Percentiles rank a stretch among this genome's conserved stretches.
phyloP scores from a whole-genome alignment of 176 grass and related monocot genomes.

The Oropetium thomaeum region DNA sequence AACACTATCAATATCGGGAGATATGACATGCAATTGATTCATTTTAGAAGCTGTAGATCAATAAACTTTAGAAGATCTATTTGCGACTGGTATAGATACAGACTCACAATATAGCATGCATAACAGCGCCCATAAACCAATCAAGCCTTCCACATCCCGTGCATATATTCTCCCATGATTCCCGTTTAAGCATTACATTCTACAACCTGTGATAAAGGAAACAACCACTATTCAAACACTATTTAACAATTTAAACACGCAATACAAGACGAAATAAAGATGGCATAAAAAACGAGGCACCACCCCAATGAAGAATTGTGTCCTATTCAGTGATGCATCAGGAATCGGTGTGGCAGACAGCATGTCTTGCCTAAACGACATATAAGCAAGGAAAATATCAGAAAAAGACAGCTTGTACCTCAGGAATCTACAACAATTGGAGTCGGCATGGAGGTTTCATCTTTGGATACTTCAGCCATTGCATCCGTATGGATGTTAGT shows the following conservation, averaged over 20 bases:
- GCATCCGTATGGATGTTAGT: conserved; percentile 30
- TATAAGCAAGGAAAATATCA: conserved; percentile 1
- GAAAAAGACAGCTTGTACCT: conserved; percentile 41
- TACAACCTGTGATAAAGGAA: conserved; percentile 9
- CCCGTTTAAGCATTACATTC: neutral
- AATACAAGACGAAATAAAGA: neutral
- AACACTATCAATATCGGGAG: neutral
- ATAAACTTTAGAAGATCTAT: neutral
- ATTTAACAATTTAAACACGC: neutral
- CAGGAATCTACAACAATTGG: conserved; percentile 54
- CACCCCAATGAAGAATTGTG: neutral
- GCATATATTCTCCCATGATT: neutral
- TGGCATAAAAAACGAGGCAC: neutral
- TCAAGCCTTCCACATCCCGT: neutral
- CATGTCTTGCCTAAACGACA: neutral
- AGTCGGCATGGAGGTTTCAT: conserved; percentile 16
- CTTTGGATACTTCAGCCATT: conserved; percentile 40
- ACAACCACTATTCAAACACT: neutral
- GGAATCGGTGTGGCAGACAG: neutral
- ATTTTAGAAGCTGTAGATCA: neutral
- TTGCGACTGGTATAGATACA: neutral
- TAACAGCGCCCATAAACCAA: neutral
- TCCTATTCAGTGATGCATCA: neutral
- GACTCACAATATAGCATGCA: neutral
- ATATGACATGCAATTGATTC: neutral